Evolutionary conservation across 2,329 filamentous ascomycete species (phyloP).

Genomic region (Sarocladium oryzae): DNA sequence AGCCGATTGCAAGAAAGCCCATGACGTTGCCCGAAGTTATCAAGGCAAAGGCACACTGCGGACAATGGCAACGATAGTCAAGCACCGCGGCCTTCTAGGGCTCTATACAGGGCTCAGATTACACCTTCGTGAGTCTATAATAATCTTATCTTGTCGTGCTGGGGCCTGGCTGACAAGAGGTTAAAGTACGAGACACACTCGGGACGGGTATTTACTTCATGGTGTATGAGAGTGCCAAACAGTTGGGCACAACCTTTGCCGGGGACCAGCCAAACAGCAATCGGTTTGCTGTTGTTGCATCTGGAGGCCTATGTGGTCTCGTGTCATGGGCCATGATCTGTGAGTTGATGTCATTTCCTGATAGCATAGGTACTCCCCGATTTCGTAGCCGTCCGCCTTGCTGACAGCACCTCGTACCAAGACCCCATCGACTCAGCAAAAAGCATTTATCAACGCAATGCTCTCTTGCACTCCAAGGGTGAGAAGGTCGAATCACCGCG

Average conservation of each 20-base stretch:
- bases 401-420: constrained; percentile 18
- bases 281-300: constrained; percentile 69
- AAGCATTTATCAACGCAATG: constrained; percentile 78
- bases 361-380: not conserved
- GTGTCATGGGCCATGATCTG: constrained; percentile 75
- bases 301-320: constrained; percentile 75
- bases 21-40: constrained; percentile 60
- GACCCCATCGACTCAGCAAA: constrained; percentile 76
- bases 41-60: constrained; percentile 71
- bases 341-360: constrained; percentile 34
- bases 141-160: too few species aligned
- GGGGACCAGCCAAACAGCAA: constrained; percentile 68
- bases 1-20: constrained; percentile 37
- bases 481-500: constrained; percentile 59
- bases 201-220: constrained; percentile 84
- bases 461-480: constrained; percentile 62
- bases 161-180: constrained; percentile 11
- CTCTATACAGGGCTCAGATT: constrained; percentile 76
- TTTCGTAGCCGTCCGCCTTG: not conserved
- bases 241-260: constrained; percentile 68
- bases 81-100: constrained; percentile 64
- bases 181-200: constrained; percentile 70
- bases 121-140: constrained; percentile 59
- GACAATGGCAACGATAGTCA: constrained; percentile 71
- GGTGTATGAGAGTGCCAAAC: constrained; percentile 82